Percentiles rank a stretch among this genome's conserved stretches.
These are phyloP conservation scores for Starmerella lactis-condensi DNA, from an alignment of 805 yeast species.

Conservation along the genomic window DNA sequence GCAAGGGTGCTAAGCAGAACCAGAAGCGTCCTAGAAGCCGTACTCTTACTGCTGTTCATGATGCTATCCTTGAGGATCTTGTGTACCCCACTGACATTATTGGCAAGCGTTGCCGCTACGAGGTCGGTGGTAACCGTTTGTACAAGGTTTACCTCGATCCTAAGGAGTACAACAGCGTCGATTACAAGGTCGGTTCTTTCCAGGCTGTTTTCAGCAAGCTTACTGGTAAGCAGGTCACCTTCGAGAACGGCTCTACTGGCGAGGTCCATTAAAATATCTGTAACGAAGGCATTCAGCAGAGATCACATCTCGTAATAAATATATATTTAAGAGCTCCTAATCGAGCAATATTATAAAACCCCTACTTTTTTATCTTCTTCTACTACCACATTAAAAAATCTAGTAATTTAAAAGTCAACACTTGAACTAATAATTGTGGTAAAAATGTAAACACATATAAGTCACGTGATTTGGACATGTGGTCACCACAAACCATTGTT, in stretches of 20 bases:
- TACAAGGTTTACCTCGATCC: slow-evolving; percentile 95
- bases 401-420: too few species aligned
- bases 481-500: too few species aligned
- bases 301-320: slow-evolving; percentile 5
- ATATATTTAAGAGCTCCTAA: slow-evolving; percentile 7
- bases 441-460: too few species aligned
- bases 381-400: too few species aligned
- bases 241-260: slow-evolving; percentile 43
- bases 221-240: slow-evolving; percentile 98
- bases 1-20: slow-evolving; percentile 63
- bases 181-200: slow-evolving; percentile 98
- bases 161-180: slow-evolving; percentile 90
- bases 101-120: slow-evolving; percentile 98
- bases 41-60: slow-evolving; percentile 97
- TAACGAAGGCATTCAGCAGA: not conserved
- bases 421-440: too few species aligned
- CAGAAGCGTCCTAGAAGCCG: slow-evolving; percentile 99
- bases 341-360: too few species aligned
- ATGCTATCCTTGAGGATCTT: slow-evolving; percentile 93
- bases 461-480: too few species aligned
- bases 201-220: slow-evolving; percentile 95
- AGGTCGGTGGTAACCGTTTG: slow-evolving; percentile 96
- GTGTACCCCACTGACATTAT: slow-evolving; percentile 99
- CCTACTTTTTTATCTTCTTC: too few species aligned
- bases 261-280: slow-evolving; percentile 14